Evolutionary conservation across 306 rosid species (phyloP), one percentile per base, ranked within the genome.

Genomic region (Dalbergia cochinchinensis): DNA sequence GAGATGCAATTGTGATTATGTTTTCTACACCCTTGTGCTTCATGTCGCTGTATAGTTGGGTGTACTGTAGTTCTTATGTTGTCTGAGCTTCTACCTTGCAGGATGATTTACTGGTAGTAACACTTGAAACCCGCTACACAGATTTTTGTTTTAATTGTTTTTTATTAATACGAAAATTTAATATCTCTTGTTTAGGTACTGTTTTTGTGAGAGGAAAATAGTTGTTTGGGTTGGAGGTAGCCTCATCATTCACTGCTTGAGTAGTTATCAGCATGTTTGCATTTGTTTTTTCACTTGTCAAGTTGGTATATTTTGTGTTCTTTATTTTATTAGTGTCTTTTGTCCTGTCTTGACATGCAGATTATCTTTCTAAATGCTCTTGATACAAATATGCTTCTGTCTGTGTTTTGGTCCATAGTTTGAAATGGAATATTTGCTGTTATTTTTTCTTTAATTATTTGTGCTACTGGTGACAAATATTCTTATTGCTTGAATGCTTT

Each of bases 291-390:
- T 81, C 16, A 55, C 77, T 37, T 48, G 35, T 47, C 15, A 39
- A 37, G 81, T 58, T 55, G 44, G 15, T 41, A 19, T 79, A 60
- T 51, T 50, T n/a, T 60, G 63, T 66, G 50, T 51, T 79, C 37
- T 44, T 74, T 34, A 35, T 19, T 74, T 39, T 34, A 7, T 42
- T 42, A 6, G 41, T 68, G 62, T 57, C 44, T 60, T 73, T 73
- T 79, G 47, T 4, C 74, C 42, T 41, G 48, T 45, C 60, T 44
- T 71, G 81, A 35, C 18, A 14, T 54, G 74, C 44, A 39, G 39
- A 73, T 35, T 53, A 51, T 63, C 44, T 73, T 19, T 68, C 74
- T 62, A 72, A 74, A 61, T 67, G 68, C 78, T 74, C 37, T 75
- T 41, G 53, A 65, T 65, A 14, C 80, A 74, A 60, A 57, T 71